phyloP scores from a whole-genome alignment of 805 yeast species.

The Metschnikowia continentalis region DNA sequence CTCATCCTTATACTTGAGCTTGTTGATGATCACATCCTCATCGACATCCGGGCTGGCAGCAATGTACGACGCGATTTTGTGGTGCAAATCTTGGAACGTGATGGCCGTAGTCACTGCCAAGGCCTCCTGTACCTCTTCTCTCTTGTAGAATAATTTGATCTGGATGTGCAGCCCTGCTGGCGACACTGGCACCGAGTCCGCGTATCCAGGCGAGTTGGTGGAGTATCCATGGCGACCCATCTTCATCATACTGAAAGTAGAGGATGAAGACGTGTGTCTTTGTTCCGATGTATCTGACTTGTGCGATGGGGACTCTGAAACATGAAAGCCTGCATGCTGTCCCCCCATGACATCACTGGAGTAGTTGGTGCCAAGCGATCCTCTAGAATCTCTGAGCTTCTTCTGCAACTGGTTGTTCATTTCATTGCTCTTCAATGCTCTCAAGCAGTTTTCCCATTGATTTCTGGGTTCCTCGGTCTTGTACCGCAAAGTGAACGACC shows the following conservation, averaged over 20 bases:
- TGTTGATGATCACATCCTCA: constrained; percentile 47
- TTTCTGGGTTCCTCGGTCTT: constrained; percentile 76
- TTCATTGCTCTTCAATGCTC: constrained; percentile 42
- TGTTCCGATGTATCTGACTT: constrained; percentile 27
- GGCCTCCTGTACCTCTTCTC: constrained; percentile 25
- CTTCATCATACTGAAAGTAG: constrained; percentile 42
- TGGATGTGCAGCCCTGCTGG: constrained; percentile 12
- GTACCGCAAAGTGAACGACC: constrained; percentile 77
- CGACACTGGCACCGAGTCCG: constrained; percentile 8
- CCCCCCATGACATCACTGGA: constrained; percentile 21
- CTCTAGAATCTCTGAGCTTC: constrained; percentile 33
- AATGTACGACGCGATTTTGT: constrained; percentile 52
- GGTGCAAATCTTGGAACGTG: constrained; percentile 51
- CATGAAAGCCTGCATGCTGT: neutral
- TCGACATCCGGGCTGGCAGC: constrained; percentile 50
- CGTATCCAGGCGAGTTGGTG: constrained; percentile 14
- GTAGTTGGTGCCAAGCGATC: constrained; percentile 22
- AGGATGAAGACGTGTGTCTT: constrained; percentile 40
- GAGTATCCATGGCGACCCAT: constrained; percentile 22
- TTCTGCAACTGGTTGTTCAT: constrained; percentile 37
- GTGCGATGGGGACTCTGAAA: constrained; percentile 3
- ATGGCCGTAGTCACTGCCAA: constrained; percentile 26
- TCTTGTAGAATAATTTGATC: constrained; percentile 33
- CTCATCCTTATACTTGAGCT: constrained; percentile 84
- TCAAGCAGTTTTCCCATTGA: constrained; percentile 75